Conservation (phyloP, 495 filamentous ascomycete genomes). For the Xylaria longipes region DNA sequence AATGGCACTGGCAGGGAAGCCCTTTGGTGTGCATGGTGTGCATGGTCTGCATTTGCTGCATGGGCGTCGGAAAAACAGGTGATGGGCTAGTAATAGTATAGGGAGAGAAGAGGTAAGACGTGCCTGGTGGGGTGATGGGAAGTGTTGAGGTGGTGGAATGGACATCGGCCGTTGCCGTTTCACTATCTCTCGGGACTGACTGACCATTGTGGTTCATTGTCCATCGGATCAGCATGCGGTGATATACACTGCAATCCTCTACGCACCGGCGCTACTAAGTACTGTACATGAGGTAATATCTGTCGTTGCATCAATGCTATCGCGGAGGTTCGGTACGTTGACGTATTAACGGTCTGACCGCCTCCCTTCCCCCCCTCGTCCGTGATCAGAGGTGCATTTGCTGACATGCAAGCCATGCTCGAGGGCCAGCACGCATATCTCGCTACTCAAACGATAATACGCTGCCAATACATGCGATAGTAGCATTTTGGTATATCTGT, state of each 20-base stretch:
- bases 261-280: conserved; percentile 9
- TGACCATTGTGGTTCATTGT: conserved; percentile 4
- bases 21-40: conserved; percentile 10
- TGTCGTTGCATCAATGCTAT: background rate
- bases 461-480: background rate
- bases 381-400: conserved; percentile 19
- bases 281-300: conserved; percentile 22
- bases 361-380: conserved; percentile 10
- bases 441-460: background rate
- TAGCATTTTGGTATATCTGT: conserved; percentile 2
- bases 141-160: conserved; percentile 7
- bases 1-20: conserved; percentile 11
- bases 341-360: conserved; percentile 14
- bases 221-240: conserved; percentile 15
- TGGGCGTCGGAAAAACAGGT: conserved; percentile 18
- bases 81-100: background rate
- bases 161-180: conserved; percentile 22
- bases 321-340: background rate
- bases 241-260: conserved; percentile 2
- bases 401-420: conserved; percentile 28
- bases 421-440: conserved; percentile 18
- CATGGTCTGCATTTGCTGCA: conserved; percentile 18
- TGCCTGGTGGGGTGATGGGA: conserved; percentile 9
- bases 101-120: background rate
- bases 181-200: conserved; percentile 6